phyloP scores from a whole-genome alignment of 83 land plant genomes.

The Diphasiastrum complanatum region DNA sequence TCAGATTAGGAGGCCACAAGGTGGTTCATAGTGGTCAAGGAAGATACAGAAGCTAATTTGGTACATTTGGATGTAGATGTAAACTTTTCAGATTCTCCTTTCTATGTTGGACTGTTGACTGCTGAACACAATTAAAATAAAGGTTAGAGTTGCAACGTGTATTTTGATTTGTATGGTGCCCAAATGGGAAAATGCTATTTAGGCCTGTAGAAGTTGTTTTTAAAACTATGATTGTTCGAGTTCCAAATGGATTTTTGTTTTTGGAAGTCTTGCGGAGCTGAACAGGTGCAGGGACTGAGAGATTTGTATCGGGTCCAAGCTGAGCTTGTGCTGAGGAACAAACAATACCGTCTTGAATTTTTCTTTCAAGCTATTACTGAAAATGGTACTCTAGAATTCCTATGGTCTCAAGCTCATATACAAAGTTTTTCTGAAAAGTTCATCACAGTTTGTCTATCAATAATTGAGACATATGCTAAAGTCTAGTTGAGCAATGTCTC shows the following conservation, averaged over 20 bases:
- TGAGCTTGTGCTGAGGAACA: constrained; percentile 24
- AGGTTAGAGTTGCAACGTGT: too few relatives aligned
- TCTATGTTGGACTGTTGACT: not conserved
- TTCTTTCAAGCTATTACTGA: constrained; percentile 19
- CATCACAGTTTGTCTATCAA: not conserved
- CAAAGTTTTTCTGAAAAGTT: not conserved
- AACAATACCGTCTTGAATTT: constrained; percentile 26
- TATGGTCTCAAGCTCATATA: not conserved
- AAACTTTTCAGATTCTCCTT: too few relatives aligned
- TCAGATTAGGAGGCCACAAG: too few relatives aligned
- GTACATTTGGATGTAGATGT: too few relatives aligned
- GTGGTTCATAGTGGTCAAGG: too few relatives aligned
- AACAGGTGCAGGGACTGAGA: constrained; percentile 22
- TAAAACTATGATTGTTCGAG: not conserved
- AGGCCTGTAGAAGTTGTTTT: not conserved
- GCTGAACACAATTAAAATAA: not conserved
- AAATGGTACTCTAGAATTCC: constrained; percentile 6
- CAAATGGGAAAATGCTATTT: too few relatives aligned
- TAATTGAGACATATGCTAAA: not conserved
- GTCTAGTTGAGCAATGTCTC: not conserved
- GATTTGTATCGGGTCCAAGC: constrained; percentile 13
- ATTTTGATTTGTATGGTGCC: too few relatives aligned
- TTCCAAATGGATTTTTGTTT: not conserved
- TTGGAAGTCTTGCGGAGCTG: constrained; percentile 24
- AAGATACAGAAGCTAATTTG: too few relatives aligned